Base-by-base conservation (phyloP, 768 basidiomycete genomes). In the Collybia sp. region DNA sequence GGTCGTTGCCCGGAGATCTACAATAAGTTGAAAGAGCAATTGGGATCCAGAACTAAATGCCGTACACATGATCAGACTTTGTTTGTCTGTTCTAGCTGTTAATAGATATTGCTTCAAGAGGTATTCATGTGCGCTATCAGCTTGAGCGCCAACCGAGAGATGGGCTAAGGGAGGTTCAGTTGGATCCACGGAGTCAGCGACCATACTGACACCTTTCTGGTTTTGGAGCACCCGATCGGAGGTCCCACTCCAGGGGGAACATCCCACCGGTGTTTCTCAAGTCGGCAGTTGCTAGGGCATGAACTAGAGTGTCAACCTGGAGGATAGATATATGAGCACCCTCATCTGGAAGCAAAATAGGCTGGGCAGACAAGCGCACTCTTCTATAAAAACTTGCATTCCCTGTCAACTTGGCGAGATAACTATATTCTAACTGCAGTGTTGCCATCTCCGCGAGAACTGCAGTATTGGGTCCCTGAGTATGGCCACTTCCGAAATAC, bases 371-470 rank as follows among this genome's bases (percentile, higher is more conserved):
- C 20, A 12, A 1, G 62, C 76, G 11, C 50, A 82, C 85, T 48
- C 72, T 73, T 44, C 79, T 72, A 49, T 71, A 75, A 55, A 84
- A 82, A 32, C 71, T 71, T 43, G 76, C 73, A 50, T 85, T 83
- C 2, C 85, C 86, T 1, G 89, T 92, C 9, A 83, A 61, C 52
- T 87, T 83, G 1, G 87, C 85, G 1, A 94, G 75, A 53, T 93
- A 93, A 46, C 84, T 76, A 60, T 91, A 88, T 62, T 95, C 93
- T 42, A 95, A 60, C 58, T 93, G 90, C 45, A 87, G 70, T 37
- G 79, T 88, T 3, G 81, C 88, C 35, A 92, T 82, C 62, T 96
- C 93, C 0, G 93, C 88, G n/a, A 87, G 62, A 9, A 72, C 57
- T 11, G 72, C 74, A 12, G 70, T 58, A 42, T 67, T 64, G 0